Evolutionary conservation across 352 stramenopile genomes (phyloP).

Genomic region (Phytophthora sp.): DNA sequence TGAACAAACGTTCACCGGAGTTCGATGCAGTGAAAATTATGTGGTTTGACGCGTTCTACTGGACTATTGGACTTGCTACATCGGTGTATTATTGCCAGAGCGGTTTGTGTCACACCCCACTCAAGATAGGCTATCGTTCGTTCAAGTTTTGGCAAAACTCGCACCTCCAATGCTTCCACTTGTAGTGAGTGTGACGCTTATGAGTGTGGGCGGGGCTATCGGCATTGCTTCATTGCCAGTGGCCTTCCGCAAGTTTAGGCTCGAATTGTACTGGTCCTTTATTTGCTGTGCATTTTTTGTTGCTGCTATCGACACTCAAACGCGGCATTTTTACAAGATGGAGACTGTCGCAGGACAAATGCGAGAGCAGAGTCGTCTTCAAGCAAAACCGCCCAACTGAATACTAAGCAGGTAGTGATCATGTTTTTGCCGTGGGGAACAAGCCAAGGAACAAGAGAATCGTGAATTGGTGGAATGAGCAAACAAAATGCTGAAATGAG

Average conservation of each 20-base stretch:
- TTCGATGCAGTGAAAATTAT: constrained; percentile 11
- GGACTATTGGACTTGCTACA: background rate
- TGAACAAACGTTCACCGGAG: constrained; percentile 11
- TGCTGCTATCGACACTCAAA: constrained; percentile 7
- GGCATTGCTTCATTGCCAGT: constrained; percentile 1
- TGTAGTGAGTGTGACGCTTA: background rate
- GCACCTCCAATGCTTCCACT: background rate
- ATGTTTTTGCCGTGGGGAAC: too few species aligned
- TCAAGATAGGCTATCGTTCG: constrained; percentile 1
- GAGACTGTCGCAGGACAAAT: constrained; percentile 7
- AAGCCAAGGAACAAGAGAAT: too few species aligned
- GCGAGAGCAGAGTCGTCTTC: too few species aligned
- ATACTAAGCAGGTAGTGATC: too few species aligned
- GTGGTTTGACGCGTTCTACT: constrained; percentile 22
- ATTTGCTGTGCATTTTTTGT: constrained; percentile 19
- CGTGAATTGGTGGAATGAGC: too few species aligned
- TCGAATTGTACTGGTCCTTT: constrained; percentile 19
- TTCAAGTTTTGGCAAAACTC: background rate
- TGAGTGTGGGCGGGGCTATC: constrained; percentile 4
- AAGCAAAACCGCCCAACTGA: too few species aligned
- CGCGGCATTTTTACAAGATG: constrained; percentile 16
- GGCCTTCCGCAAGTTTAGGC: background rate
- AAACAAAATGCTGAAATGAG: too few species aligned
- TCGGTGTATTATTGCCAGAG: constrained; percentile 8
- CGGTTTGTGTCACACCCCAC: background rate